Base-by-base conservation (phyloP, 345 rosid genomes). In the Eucalyptus curtisii region DNA sequence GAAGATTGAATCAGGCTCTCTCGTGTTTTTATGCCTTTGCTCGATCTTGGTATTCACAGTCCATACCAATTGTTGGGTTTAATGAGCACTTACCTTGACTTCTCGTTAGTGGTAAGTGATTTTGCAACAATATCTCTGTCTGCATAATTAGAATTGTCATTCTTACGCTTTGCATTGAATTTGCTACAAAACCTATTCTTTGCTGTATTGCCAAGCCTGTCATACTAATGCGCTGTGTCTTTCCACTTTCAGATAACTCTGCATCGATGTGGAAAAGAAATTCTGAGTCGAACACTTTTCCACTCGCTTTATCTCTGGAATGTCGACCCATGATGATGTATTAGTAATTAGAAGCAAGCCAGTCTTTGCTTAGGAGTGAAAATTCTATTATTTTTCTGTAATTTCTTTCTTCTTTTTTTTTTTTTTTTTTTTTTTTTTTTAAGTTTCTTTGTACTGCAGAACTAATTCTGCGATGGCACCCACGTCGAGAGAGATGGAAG, bases 401-500 rank as follows among this genome's bases (percentile, higher is more conserved):
- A 15, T 76, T 37, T 52, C 24, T 52, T 52, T 52, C 10, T 52
- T 52, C 17, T 52, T 8, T 52, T 19, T 52, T 0, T 48, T 12
- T 48, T 7, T n/a, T n/a, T n/a, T n/a, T n/a, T n/a, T 49, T 49
- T 42, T 4, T 5, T 17, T 9, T 17, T 68, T 17, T 33, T 1
- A 8, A 17, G 25, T 71, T 71, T 37, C 27, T 10, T 76, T 76
- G 27, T 76, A 76, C 27, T 10, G 1, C 27, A 10, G 82, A 76
- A 20, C 27, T 20, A 40, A 3, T 76, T 76, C 84, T 76, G 84
- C 9, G 5, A 76, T 20, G 84, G 84, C 0, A 76, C 16, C 6
- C 47, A 76, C 6, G 47, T 44, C 0, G 30, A 12, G 8, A 76
- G 47, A 40, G 47, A 0, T 0, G 84, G 47, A 40, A 20, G 81